A percentile compares a stretch with the other conserved stretches of the same genome.
Evolutionary conservation across 345 rosid species (phyloP).

Genomic region (Sonneratia alba): DNA sequence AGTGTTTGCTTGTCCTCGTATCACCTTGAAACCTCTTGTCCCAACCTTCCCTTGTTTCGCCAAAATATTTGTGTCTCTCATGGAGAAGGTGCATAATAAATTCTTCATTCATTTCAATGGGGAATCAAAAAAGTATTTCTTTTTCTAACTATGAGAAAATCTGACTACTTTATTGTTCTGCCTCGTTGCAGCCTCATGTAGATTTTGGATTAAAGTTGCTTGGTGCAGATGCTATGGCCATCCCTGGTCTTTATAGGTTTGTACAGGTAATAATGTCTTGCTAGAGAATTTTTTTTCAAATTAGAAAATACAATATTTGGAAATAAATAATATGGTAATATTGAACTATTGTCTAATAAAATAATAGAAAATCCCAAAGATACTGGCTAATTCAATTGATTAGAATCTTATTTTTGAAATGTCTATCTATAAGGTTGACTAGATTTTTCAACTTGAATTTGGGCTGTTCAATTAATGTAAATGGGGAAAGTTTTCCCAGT

Average conservation of each 20-base stretch:
- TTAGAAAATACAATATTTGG: no score
- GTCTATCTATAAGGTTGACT: background rate
- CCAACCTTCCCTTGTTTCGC: constrained; percentile 93
- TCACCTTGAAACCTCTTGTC: constrained; percentile 86
- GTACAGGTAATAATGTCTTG: constrained; percentile 47
- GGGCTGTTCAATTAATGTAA: constrained; percentile 6
- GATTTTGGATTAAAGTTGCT: constrained; percentile 88
- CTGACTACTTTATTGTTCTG: background rate
- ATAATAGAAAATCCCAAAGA: no score
- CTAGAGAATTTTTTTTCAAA: background rate
- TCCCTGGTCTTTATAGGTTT: constrained; percentile 76
- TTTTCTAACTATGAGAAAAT: background rate
- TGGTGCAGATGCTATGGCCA: constrained; percentile 90
- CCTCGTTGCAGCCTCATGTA: constrained; percentile 69
- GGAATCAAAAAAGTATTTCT: background rate
- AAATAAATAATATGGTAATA: no score
- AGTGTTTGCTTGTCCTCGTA: constrained; percentile 83
- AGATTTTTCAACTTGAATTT: background rate
- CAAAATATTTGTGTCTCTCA: constrained; percentile 75
- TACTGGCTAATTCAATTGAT: no score
- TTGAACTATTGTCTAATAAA: no score
- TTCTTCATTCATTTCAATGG: background rate
- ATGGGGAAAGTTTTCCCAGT: constrained; percentile 1
- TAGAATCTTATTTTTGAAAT: no score
- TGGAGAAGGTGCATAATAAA: constrained; percentile 65